Percentiles rank a stretch among this genome's conserved stretches.
These are phyloP conservation scores for Mallotus repandus DNA, from an alignment of 441 rosid species.

Conservation along the genomic window DNA sequence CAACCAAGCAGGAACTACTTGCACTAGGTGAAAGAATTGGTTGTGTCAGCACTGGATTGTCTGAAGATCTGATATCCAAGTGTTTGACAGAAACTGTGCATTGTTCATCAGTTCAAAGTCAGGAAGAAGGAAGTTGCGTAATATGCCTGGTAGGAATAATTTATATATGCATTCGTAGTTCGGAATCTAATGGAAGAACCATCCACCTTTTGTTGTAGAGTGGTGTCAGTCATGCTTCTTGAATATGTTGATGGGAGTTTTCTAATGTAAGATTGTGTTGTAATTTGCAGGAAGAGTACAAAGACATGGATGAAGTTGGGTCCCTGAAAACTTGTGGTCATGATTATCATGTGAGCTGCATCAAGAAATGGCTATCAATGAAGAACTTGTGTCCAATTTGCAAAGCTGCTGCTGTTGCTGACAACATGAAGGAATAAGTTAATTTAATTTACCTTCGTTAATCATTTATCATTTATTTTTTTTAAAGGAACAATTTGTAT, in stretches of 20 bases:
- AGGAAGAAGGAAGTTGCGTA: slow-evolving; percentile 58
- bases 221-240: background rate
- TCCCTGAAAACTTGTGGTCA: slow-evolving; percentile 62
- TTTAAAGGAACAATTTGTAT: slow-evolving; percentile 7
- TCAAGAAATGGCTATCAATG: slow-evolving; percentile 83
- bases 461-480: background rate
- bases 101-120: slow-evolving; percentile 37
- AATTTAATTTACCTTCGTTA: background rate
- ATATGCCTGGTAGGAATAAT: slow-evolving; percentile 75
- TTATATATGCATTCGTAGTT: background rate
- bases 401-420: slow-evolving; percentile 59
- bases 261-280: background rate
- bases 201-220: background rate
- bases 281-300: slow-evolving; percentile 67
- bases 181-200: background rate
- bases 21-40: slow-evolving; percentile 94
- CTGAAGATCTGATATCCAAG: slow-evolving; percentile 53
- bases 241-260: background rate
- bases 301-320: slow-evolving; percentile 59
- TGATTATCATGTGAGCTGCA: slow-evolving; percentile 72
- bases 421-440: slow-evolving; percentile 30
- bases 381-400: slow-evolving; percentile 88
- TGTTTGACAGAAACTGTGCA: slow-evolving; percentile 52
- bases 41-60: slow-evolving; percentile 73
- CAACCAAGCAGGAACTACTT: slow-evolving; percentile 63